Percentiles rank a stretch among this genome's conserved stretches.
Conservation (phyloP, 805 yeast species). For the Yarrowia hollandica region DNA sequence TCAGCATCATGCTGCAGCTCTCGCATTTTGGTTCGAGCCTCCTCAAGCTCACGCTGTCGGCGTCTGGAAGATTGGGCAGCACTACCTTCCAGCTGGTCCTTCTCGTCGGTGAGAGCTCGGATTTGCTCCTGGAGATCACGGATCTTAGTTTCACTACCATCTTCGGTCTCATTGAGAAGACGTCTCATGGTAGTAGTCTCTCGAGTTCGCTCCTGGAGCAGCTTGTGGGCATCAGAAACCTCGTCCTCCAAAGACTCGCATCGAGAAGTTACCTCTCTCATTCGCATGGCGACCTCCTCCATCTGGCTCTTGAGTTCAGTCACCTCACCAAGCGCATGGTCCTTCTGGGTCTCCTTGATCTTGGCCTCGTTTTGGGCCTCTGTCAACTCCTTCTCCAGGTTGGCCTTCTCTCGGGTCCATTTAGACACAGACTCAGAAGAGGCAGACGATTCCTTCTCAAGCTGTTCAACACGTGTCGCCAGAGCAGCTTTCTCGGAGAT, state of each 20-base stretch:
- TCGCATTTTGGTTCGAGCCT: conserved; percentile 48
- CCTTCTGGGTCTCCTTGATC: conserved; percentile 22
- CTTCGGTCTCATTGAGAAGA: conserved; percentile 67
- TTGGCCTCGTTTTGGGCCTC: conserved; percentile 8
- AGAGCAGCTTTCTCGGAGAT: conserved; percentile 13
- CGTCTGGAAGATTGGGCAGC: conserved; percentile 51
- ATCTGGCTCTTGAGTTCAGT: conserved; percentile 37
- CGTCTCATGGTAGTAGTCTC: conserved; percentile 75
- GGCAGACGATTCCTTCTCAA: conserved; percentile 6
- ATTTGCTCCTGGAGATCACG: conserved; percentile 58
- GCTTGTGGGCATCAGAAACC: conserved; percentile 66
- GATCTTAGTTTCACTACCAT: conserved; percentile 51
- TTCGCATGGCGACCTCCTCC: conserved; percentile 50
- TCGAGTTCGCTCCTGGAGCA: conserved; percentile 75
- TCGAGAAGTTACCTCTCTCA: conserved; percentile 61
- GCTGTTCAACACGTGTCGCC: background rate
- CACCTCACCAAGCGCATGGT: background rate
- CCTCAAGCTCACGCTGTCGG: conserved; percentile 67
- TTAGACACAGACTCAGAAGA: conserved; percentile 11
- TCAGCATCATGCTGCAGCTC: conserved; percentile 45
- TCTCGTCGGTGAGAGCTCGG: conserved; percentile 57
- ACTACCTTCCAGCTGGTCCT: conserved; percentile 58
- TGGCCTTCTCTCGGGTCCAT: conserved; percentile 1
- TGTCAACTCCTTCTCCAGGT: conserved; percentile 15
- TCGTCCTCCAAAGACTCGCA: conserved; percentile 78